phyloP scores from a whole-genome alignment of 352 stramenopile species.

The Globisporangium paddicum region DNA sequence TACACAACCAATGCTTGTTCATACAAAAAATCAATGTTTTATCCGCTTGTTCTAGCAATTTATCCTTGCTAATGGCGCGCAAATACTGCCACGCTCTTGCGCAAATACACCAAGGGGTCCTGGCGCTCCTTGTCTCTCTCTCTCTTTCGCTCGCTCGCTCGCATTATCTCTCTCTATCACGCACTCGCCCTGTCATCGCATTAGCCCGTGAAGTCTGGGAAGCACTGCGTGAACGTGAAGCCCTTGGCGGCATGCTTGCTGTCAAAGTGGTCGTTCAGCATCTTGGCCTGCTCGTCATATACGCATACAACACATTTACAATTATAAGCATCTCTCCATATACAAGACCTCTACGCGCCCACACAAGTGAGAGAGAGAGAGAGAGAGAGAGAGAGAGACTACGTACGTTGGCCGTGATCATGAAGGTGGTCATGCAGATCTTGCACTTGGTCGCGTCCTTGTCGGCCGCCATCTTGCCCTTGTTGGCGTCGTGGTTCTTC shows the following conservation, averaged over 20 bases:
- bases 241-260: constrained; percentile 78
- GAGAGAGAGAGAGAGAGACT: neutral
- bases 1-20: neutral
- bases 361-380: no score
- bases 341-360: no score
- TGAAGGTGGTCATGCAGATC: constrained; percentile 85
- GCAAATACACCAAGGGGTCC: no score
- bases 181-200: neutral
- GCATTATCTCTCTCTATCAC: neutral
- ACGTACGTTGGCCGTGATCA: constrained; percentile 79
- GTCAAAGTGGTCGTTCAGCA: constrained; percentile 78
- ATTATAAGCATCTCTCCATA: no score
- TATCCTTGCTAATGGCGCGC: no score
- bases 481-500: constrained; percentile 75
- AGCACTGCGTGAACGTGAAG: constrained; percentile 49
- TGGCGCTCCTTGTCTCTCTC: no score
- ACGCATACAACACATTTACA: no score
- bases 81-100: no score
- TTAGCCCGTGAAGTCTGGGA: constrained; percentile 7
- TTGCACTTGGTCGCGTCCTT: constrained; percentile 80
- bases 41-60: neutral
- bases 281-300: constrained; percentile 28
- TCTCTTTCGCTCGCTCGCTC: no score
- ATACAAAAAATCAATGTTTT: constrained; percentile 3
- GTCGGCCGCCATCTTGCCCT: constrained; percentile 84